Base-by-base conservation (phyloP, 1,284 basidiomycete genomes). In the Microbotryum lychnidis-dioicae region DNA sequence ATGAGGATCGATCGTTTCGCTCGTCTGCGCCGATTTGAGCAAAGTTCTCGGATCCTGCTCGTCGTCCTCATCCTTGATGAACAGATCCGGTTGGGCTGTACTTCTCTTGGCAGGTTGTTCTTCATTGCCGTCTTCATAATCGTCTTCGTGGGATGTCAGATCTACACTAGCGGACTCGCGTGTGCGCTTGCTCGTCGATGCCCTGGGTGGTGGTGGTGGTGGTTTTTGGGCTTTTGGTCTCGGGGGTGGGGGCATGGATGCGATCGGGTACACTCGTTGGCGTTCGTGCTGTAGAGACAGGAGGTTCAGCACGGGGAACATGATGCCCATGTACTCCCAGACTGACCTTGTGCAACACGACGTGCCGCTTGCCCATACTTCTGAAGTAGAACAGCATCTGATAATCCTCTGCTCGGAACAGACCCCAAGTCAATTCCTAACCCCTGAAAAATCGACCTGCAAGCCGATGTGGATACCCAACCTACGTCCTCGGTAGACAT, bases 341-440 rank as follows among this genome's bases (percentile, higher is more conserved):
- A 62, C 65, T 5, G 45, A 71, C 74, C 64, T 75, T 75, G 62
- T 76, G 67, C 25, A 77, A 60, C 8, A 77, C 76, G 20, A 73
- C 74, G 55, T 77, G 76, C 21, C 72, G 61, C 48, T 73, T 67
- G n/a, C 63, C 65, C 54, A 72, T 69, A 47, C 68, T 65, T 20
- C 74, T 69, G 63, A 77, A 77, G 63, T 75, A 77, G 68, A 74
- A 77, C 3, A 75, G 73, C 60, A 76, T 70, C 27, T 73, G 72
- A 50, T 71, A 76, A 58, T 71, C 71, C 25, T 60, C 66, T 66
- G 71, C 59, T 10, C 4, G 31, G 48, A 6, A 44, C 23, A 8
- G 16, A 2, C 16, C 1, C 47, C n/a, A 23, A 27, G 4, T 53
- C 50, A 20, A 8, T 42, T n/a, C 37, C 47, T 21, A 1, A 6